Percentiles rank a stretch among this genome's conserved stretches.
These are phyloP conservation scores for Allium cepa DNA, from an alignment of 106 monocot species.

Conservation along the genomic window DNA sequence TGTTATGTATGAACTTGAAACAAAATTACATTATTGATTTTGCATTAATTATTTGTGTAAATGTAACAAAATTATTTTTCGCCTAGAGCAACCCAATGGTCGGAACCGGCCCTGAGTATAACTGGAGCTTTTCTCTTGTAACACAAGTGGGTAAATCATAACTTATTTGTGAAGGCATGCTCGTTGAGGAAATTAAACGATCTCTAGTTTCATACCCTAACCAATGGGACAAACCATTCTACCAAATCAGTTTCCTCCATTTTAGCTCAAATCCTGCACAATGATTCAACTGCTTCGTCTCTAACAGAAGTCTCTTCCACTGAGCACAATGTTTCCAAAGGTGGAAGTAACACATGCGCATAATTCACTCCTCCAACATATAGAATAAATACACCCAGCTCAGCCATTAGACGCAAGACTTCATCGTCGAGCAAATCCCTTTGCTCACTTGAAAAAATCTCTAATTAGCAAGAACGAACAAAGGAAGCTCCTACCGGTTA, in stretches of 20 bases:
- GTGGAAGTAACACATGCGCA: constrained; percentile 78
- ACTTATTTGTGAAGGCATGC: no score
- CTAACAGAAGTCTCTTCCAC: constrained; percentile 93
- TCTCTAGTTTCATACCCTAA: constrained; percentile 41
- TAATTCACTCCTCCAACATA: constrained; percentile 85
- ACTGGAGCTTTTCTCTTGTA: no score
- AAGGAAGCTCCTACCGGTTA: no score
- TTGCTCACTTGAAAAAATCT: constrained; percentile 56
- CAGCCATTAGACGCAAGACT: constrained; percentile 93
- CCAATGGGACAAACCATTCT: constrained; percentile 75
- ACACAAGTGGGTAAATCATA: no score
- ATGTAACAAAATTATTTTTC: no score
- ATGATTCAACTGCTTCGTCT: constrained; percentile 82
- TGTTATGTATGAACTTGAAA: no score
- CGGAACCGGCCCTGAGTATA: no score
- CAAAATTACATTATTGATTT: no score
- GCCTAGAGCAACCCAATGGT: no score
- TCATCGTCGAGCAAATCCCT: constrained; percentile 82
- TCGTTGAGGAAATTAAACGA: not conserved
- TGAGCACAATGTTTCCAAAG: constrained; percentile 76
- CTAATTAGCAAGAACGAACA: no score
- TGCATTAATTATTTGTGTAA: no score
- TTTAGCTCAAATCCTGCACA: constrained; percentile 79
- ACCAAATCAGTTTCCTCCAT: constrained; percentile 89
- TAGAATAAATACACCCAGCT: constrained; percentile 88